Base-by-base conservation (phyloP, 805 yeast genomes). In the Spencermartinsiella europaea region DNA sequence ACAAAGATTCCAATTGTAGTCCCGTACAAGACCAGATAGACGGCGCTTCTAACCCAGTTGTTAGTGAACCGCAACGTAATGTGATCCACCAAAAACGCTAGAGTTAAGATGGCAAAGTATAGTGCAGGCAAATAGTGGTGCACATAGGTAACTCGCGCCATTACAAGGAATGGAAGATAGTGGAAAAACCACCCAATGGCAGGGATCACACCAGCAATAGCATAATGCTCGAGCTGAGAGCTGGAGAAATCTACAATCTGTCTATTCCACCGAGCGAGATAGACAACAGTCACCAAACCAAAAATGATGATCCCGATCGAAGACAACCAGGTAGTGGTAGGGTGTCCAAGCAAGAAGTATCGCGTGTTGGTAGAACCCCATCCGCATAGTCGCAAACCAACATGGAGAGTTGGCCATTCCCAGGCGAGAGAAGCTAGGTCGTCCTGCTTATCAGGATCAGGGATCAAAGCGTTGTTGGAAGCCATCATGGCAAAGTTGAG, bases 111-210 rank as follows among this genome's bases (percentile, higher is more conserved):
- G 42, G 98, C 98, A 71, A 91, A 91, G 69, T 85, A 91, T 53
- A 90, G 75, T 1, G 98, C 96, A 12, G 99, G 99, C 55, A 89
- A 78, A 67, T 91, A 91, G 66, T 91, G 99, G 68, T 91, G 99
- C 28, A 91, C 93, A 64, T 93, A 91, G 1, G 95, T 89, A 47
- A 93, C 97, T 72, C 99, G 85, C 10, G 95, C 89, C 99, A 91
- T 91, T 49, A 88, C 68, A 27, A 84, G 78, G 68, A 91, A 91
- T 28, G 99, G 98, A 59, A 85, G 62, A 67, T 73, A 91, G 67
- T 91, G 97, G 59, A 88, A 72, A 37, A 80, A 74, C 97, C 97
- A 91, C 8, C 96, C 95, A 36, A 86, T 61, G 70, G 90, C 83
- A 21, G 98, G 96, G 57, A 85, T 79, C 28, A 85, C 60, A 45